Evolutionary conservation across 2,329 filamentous ascomycete species (phyloP).

Genomic region (Fusarium sp.): DNA sequence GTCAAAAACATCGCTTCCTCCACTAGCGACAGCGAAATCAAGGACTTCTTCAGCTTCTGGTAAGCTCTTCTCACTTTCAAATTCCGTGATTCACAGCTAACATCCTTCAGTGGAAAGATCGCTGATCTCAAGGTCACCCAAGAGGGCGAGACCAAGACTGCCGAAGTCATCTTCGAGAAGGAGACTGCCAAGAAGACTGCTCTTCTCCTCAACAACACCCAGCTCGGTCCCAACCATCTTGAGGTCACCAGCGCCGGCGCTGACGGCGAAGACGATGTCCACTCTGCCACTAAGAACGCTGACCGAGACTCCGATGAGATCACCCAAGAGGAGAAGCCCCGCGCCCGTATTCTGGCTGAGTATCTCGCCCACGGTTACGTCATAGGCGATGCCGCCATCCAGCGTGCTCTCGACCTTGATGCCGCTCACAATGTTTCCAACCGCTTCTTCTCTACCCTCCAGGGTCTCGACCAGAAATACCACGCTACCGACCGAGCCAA

Average conservation of each 20-base stretch:
- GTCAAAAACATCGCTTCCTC: constrained; percentile 88
- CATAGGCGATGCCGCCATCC: constrained; percentile 78
- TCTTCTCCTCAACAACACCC: constrained; percentile 95
- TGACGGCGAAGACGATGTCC: constrained; percentile 71
- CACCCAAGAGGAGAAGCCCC: constrained; percentile 96
- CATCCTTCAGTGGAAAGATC: constrained; percentile 82
- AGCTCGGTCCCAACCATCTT: constrained; percentile 89
- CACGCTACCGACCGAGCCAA: constrained; percentile 89
- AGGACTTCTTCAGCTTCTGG: constrained; percentile 98
- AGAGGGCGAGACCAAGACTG: constrained; percentile 77
- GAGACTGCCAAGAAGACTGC: constrained; percentile 96
- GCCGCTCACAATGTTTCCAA: constrained; percentile 86
- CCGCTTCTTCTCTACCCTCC: constrained; percentile 82
- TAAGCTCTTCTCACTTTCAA: constrained; percentile 55
- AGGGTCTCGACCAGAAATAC: constrained; percentile 84
- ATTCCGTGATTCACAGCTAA: constrained; percentile 29
- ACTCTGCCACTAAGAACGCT: constrained; percentile 64
- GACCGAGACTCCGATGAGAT: constrained; percentile 76
- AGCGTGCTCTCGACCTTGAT: constrained; percentile 88
- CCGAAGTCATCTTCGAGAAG: constrained; percentile 97
- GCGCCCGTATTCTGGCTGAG: constrained; percentile 92
- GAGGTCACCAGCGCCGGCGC: constrained; percentile 75
- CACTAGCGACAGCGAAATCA: constrained; percentile 90
- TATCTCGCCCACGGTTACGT: constrained; percentile 96
- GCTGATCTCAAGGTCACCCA: constrained; percentile 80